Evolutionary conservation across 2,329 filamentous ascomycete species (phyloP), one percentile per base, ranked within the genome.

Genomic region (Sphaerulina populicola): DNA sequence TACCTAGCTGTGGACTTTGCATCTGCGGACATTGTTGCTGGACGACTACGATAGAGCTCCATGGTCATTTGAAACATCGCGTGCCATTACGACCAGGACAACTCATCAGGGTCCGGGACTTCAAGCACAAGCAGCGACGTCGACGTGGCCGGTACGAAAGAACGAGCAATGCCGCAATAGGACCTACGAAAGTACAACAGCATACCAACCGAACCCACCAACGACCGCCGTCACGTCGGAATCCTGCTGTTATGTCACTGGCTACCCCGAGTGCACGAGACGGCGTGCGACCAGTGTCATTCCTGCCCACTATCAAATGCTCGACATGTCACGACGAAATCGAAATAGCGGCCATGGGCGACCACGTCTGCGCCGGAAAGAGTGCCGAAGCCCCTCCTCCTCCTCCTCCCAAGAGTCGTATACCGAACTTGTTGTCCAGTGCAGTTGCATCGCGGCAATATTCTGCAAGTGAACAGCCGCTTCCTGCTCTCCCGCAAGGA

Each of bases 251-350:
- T 30, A 66, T 66, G 64, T 58, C 64, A 47, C 53, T 64, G 45
- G 62, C 61, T 44, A 58, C 60, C 37, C 52, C 62, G n/a, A 51
- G 62, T 39, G 52, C 57, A 44, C 48, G 52, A 44, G 53, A 54
- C 29, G 58, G 65, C 51, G 74, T 74, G 61, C 76, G 82, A 64
- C 77, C 81, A 67, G 84, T 81, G 67, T 77, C 79, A 68, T 81
- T 90, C 58, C 75, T 93, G 73, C 87, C 88, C 64, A 82, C 82
- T 21, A 86, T 94, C 71, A 94, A 91, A 76, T 94, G 88, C 71
- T 94, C 88, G 47, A 82, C 77, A 72, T 94, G 88, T 66, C 80
- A 81, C 37, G 69, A 74, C 37, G 80, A 90, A 64, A 86, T 94
- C 51, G 83, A 88, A 67, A 93, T 94, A 60, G 86, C 85, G 31